These are phyloP conservation scores for Candida sphagnicola DNA, from an alignment of 805 yeast genomes.

Conservation along the genomic window DNA sequence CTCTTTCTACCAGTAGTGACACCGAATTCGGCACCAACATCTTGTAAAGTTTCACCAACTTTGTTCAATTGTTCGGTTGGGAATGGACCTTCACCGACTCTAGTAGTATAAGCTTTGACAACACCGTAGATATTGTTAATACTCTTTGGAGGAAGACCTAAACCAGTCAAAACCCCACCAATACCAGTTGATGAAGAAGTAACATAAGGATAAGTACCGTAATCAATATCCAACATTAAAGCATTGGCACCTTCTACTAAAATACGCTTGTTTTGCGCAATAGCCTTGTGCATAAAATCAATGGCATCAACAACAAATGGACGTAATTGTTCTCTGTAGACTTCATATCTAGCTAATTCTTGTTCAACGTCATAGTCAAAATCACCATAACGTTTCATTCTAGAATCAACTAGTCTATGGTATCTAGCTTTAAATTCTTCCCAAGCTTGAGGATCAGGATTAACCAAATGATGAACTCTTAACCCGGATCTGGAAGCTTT, in stretches of 20 bases:
- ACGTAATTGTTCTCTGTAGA: slow-evolving; percentile 65
- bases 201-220: slow-evolving; percentile 97
- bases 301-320: slow-evolving; percentile 96
- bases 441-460: slow-evolving; percentile 90
- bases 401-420: slow-evolving; percentile 71
- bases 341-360: slow-evolving; percentile 75
- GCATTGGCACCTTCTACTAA: slow-evolving; percentile 98
- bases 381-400: slow-evolving; percentile 88
- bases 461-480: slow-evolving; percentile 92
- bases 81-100: slow-evolving; percentile 99
- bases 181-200: slow-evolving; percentile 95
- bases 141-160: slow-evolving; percentile 89
- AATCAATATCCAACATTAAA: slow-evolving; percentile 93
- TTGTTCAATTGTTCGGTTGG: slow-evolving; percentile 94
- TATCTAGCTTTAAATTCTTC: slow-evolving; percentile 78
- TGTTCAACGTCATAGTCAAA: slow-evolving; percentile 82
- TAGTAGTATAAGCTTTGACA: slow-evolving; percentile 96
- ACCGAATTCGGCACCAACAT: slow-evolving; percentile 93
- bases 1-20: slow-evolving; percentile 99
- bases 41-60: slow-evolving; percentile 81
- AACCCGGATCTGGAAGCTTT: slow-evolving; percentile 96
- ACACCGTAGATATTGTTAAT: slow-evolving; percentile 88
- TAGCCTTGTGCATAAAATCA: slow-evolving; percentile 74
- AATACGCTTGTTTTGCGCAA: slow-evolving; percentile 75
- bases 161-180: slow-evolving; percentile 97